Evolutionary conservation across 2,329 filamentous ascomycete species (phyloP).

Genomic region (Pestalotiopsis sp.): DNA sequence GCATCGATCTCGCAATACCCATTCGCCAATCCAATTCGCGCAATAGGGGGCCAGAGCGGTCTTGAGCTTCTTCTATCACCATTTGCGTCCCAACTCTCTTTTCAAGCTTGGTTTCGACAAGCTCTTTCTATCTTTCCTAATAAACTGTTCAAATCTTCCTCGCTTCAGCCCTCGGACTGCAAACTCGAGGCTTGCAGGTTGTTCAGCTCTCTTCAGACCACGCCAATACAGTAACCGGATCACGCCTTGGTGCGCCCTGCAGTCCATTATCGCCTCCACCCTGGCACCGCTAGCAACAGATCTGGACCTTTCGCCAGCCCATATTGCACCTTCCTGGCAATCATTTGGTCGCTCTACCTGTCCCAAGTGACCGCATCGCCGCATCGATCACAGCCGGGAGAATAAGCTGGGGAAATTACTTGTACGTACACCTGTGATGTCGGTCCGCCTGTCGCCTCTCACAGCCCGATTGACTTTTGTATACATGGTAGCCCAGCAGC

Average conservation of each 20-base stretch:
- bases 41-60: neutral
- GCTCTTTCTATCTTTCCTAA: neutral
- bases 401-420: neutral
- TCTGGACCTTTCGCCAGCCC: neutral
- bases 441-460: neutral
- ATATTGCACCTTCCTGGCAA: neutral
- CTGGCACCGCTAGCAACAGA: neutral
- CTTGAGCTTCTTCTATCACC: neutral
- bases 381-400: neutral
- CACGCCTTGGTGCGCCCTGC: slow-evolving; percentile 1
- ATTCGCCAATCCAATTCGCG: neutral
- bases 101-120: neutral
- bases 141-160: neutral
- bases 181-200: neutral
- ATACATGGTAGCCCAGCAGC: neutral
- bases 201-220: neutral
- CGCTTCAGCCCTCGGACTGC: neutral
- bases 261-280: neutral
- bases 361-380: neutral
- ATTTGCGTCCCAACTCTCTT: no score
- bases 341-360: neutral
- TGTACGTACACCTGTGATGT: neutral
- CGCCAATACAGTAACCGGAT: neutral
- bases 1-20: neutral
- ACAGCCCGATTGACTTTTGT: neutral